These are phyloP conservation scores for Apiospora pterosperma DNA, from an alignment of 2,329 filamentous ascomycete species.

Conservation along the genomic window DNA sequence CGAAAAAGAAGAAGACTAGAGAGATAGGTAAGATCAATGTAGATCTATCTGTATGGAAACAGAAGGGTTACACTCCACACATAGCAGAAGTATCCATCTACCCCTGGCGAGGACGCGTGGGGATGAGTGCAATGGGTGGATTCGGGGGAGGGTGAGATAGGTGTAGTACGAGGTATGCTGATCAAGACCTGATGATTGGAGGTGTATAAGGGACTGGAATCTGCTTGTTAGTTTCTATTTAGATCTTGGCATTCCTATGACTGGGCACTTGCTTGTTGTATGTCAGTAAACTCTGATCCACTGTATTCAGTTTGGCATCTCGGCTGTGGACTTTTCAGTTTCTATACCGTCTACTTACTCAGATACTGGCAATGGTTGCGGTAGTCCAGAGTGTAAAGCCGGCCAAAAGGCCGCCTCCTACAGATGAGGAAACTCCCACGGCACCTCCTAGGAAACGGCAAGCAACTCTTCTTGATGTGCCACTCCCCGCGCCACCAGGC, in stretches of 20 bases:
- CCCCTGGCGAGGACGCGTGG: neutral
- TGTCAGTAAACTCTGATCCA: neutral
- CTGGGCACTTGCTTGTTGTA: neutral
- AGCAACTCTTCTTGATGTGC: neutral
- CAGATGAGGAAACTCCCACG: neutral
- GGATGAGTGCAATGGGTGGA: neutral
- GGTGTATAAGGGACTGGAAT: neutral
- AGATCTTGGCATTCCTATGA: neutral
- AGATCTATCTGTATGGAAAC: neutral
- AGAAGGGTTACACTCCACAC: neutral
- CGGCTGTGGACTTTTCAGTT: neutral
- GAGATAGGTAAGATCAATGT: neutral
- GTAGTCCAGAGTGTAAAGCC: neutral
- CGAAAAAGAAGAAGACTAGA: neutral
- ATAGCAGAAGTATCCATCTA: neutral
- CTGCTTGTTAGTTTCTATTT: neutral
- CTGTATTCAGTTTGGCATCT: neutral
- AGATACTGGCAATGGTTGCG: neutral
- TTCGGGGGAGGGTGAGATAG: neutral
- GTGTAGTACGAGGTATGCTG: neutral
- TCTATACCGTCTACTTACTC: neutral
- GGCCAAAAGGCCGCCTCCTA: neutral
- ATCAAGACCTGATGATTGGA: neutral
- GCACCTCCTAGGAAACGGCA: neutral
- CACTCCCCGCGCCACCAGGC: neutral